Base-by-base conservation (phyloP, 441 rosid genomes). In the Syzygium syzygioides region DNA sequence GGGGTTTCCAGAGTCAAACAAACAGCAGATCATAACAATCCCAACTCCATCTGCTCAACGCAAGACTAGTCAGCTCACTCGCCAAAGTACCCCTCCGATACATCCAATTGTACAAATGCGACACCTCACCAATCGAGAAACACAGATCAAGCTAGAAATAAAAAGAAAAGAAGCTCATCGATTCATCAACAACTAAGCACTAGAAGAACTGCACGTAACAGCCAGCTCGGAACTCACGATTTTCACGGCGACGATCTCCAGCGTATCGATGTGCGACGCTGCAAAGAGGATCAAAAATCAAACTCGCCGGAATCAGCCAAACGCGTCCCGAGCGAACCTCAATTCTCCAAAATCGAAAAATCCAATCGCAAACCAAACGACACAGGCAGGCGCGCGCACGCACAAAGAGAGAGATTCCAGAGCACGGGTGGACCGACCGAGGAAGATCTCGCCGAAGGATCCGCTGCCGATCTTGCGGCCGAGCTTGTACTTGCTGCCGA, bases 391-490 rank as follows among this genome's bases (percentile, higher is more conserved):
- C 6, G 14, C 14, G 14, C 37, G 50, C 14, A 45, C 54, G 14
- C 32, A 11, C 15, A 60, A 30, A 86, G 19, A 18, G 34, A 60
- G 6, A 19, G 55, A 5, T 41, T 3, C 7, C 84, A 53, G 62
- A 48, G 62, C 85, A 56, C 32, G 57, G 68, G 50, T 32, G 6
- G 79, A 92, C 93, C 30, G 30, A 98, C 99, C 99, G 28, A 96
- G 95, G 91, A 89, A 96, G 83, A 98, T 98, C 93, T 97, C 98
- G 45, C 99, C 99, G 90, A 95, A 97, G 56, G 99, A 97, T 92
- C 99, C 98, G 89, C 98, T 94, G 90, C 99, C 99, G 97, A 97
- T 96, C 94, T 95, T 95, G 64, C 99, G 97, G 86, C 96, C 99
- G 89, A 97, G 98, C 95, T 95, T 96, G 92, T 91, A 96, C 93